Base-by-base conservation (phyloP, 2,329 filamentous ascomycete genomes). In the Trichoderma sp. region DNA sequence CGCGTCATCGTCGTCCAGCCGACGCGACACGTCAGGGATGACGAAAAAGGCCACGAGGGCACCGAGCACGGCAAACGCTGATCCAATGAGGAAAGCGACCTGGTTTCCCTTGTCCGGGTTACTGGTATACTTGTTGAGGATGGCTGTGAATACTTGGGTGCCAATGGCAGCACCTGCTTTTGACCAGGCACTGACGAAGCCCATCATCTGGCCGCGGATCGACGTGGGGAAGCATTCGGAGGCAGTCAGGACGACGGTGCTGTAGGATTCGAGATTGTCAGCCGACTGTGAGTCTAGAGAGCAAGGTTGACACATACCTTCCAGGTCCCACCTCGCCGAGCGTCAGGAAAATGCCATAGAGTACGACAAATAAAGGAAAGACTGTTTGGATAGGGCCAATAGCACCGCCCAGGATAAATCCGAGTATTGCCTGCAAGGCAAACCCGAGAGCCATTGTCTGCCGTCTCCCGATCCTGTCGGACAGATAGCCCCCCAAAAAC, bases 391-490 rank as follows among this genome's bases (percentile, higher is more conserved):
- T 83, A 0, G 76, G 78, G 0, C 72, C 72, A 15, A 83, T 76
- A 0, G 83, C 82, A 4, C 82, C 83, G 2, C 83, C 84, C 0
- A 86, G 76, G 39, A 86, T 76, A 65, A 86, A 83, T 0, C 84
- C 84, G 10, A 86, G 75, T 22, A 81, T 69, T 3, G 79, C 79
- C 73, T 81, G 80, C 22, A 83, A 69, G 0, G 75, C 70, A 61
- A 85, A 86, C 0, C 84, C 84, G 1, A 86, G 74, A 1, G 81
- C 79, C 82, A 85, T 85, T 2, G 81, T 86, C 71, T 83, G 77
- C 34, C 81, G 78, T 2, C 84, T 77, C 8, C 84, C 83, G 34
- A 86, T 83, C 37, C 75, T 79, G 69, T 86, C 84, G 54, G 80
- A 81, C 0, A 86, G 75, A 12, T 80, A 78, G 0, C 82, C 84